Percentiles rank a stretch among this genome's conserved stretches.
phyloP scores from a whole-genome alignment of 75 land plant genomes.

The Sequoiadendron giganteum region DNA sequence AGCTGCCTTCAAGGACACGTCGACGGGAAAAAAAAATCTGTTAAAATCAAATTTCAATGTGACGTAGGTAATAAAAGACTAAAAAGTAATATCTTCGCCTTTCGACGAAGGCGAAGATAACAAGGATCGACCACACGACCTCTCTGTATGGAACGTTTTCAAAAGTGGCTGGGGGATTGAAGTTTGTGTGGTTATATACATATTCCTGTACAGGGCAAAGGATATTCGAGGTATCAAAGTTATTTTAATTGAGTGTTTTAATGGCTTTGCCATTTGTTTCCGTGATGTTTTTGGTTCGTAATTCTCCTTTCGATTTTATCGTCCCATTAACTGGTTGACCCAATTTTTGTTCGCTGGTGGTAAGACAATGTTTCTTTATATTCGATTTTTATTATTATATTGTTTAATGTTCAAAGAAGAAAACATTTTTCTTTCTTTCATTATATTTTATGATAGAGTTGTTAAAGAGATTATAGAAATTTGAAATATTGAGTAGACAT shows the following conservation, averaged over 20 bases:
- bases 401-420: too few species aligned
- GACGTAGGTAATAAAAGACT: not conserved
- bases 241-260: not conserved
- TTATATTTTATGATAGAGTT: too few species aligned
- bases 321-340: not conserved
- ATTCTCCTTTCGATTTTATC: not conserved
- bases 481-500: too few species aligned
- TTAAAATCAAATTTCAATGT: too few species aligned
- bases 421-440: too few species aligned
- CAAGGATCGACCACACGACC: not conserved
- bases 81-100: not conserved
- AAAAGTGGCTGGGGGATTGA: not conserved
- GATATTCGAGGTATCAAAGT: not conserved
- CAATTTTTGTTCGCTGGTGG: not conserved
- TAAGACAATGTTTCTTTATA: too few species aligned
- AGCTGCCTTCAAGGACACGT: not conserved
- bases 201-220: not conserved
- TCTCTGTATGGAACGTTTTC: not conserved
- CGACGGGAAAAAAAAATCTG: not conserved
- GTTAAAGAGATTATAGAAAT: too few species aligned
- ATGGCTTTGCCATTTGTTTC: too few species aligned
- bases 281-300: not conserved
- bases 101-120: not conserved
- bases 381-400: too few species aligned
- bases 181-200: not conserved